These are phyloP conservation scores for Lophiostoma macrostomum DNA, from an alignment of 495 filamentous ascomycete species.

Conservation along the genomic window DNA sequence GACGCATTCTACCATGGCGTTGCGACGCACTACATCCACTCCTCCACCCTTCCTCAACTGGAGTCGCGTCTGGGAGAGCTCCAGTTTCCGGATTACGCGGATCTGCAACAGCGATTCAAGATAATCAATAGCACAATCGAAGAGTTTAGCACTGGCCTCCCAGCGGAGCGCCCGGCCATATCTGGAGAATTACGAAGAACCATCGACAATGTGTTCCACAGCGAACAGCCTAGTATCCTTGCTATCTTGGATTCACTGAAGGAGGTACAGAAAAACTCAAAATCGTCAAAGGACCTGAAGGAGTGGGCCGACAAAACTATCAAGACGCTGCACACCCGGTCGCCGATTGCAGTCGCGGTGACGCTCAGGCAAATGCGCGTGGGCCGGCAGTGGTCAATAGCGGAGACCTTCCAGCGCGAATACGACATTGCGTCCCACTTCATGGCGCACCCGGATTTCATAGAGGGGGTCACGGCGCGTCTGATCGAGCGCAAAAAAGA, in stretches of 20 bases:
- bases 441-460: slow-evolving; percentile 85
- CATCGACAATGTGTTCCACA: slow-evolving; percentile 60
- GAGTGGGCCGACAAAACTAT: slow-evolving; percentile 76
- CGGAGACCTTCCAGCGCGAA: slow-evolving; percentile 79
- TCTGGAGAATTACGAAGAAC: slow-evolving; percentile 63
- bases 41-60: slow-evolving; percentile 71
- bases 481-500: slow-evolving; percentile 61
- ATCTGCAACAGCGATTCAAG: slow-evolving; percentile 56
- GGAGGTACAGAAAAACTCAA: slow-evolving; percentile 43
- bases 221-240: slow-evolving; percentile 49
- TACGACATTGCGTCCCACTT: slow-evolving; percentile 74
- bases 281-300: slow-evolving; percentile 25
- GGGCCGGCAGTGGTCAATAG: slow-evolving; percentile 70
- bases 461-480: slow-evolving; percentile 74
- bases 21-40: slow-evolving; percentile 94
- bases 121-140: slow-evolving; percentile 85
- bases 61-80: slow-evolving; percentile 86
- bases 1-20: slow-evolving; percentile 81
- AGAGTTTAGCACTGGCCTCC: slow-evolving; percentile 79
- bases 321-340: slow-evolving; percentile 65
- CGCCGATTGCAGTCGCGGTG: slow-evolving; percentile 80
- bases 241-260: slow-evolving; percentile 68
- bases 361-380: slow-evolving; percentile 75
- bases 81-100: slow-evolving; percentile 72
- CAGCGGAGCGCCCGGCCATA: slow-evolving; percentile 58